phyloP scores from a whole-genome alignment of 2,329 filamentous ascomycete species.

The Periglandula ipomoeae region DNA sequence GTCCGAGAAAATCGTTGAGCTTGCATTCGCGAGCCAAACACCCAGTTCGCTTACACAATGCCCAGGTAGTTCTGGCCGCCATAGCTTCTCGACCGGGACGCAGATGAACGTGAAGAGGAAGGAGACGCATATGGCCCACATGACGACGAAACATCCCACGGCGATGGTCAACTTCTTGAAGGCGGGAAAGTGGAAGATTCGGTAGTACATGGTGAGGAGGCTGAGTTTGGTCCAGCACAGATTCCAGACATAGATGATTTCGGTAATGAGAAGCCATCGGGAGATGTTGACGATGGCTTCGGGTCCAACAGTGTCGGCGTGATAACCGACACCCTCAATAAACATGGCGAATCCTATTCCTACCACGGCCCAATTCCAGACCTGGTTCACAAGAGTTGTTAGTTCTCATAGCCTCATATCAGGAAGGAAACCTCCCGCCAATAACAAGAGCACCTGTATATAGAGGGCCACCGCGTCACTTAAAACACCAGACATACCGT shows the following conservation, averaged over 20 bases:
- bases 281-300: slow-evolving; percentile 29
- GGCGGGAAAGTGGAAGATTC: slow-evolving; percentile 35
- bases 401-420: neutral
- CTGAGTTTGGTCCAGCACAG: slow-evolving; percentile 37
- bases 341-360: slow-evolving; percentile 39
- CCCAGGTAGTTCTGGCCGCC: slow-evolving; percentile 33
- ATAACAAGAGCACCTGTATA: neutral
- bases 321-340: slow-evolving; percentile 34
- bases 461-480: no score
- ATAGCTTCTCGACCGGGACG: slow-evolving; percentile 36
- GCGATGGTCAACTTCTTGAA: slow-evolving; percentile 30
- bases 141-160: slow-evolving; percentile 31
- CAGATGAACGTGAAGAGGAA: slow-evolving; percentile 42
- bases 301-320: slow-evolving; percentile 26
- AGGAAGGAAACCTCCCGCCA: neutral
- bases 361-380: slow-evolving; percentile 32
- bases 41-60: slow-evolving; percentile 37
- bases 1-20: slow-evolving; percentile 35
- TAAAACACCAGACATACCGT: slow-evolving; percentile 23
- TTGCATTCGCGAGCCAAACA: slow-evolving; percentile 38
- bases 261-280: slow-evolving; percentile 35
- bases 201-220: slow-evolving; percentile 40
- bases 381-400: slow-evolving; percentile 14
- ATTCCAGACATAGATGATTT: slow-evolving; percentile 36
- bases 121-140: slow-evolving; percentile 36